Evolutionary conservation across 2,329 filamentous ascomycete species (phyloP), one percentile per base, ranked within the genome.

Genomic region (Ophiocordyceps robertsii): DNA sequence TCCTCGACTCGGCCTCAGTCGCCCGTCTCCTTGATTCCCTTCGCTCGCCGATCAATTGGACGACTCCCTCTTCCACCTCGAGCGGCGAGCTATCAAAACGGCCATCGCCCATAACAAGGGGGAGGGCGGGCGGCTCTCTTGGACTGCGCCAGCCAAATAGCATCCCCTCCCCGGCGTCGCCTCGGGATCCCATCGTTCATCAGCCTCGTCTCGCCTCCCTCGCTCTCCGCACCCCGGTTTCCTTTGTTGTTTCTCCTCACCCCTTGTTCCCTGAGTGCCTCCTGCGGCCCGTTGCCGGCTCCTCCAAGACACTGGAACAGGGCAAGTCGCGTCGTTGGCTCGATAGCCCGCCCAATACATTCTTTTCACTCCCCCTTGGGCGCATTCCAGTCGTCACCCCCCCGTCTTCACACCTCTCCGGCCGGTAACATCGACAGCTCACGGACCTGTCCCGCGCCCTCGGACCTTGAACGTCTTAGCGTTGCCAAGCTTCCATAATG

Each of bases 381-480:
- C 13, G 35, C 56, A 58, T 61, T 61, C 58, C 55, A 56, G 48
- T 43, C 40, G 30, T 44, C 43, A 36, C 17, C 30, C 27, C 30
- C 27, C 42, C 32, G 19, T 19, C 39, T 16, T 38, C 19, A 4
- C 31, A 12, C 19, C 31, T 16, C 30, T 33, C 14, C 8, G 24
- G 13, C 24, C 29, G 14, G 14, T 29, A 13, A 38, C 17, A 39
- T 6, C 13, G 29, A 6, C 7, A 30, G 16, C 24, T 17, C 12
- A 29, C 13, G 10, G 27, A 24, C 21, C 37, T 14, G n/a, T 14
- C 17, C 33, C 33, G 33, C 33, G 14, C 33, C 9, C 33, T 36
- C n/a, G n/a, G 33, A 36, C 33, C 21, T 17, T 37, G 6, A 17
- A 5, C 36, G 36, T 14, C 2, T 27, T 36, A 19, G 33, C 33